Evolutionary conservation across 2,329 filamentous ascomycete species (phyloP), one percentile per base, ranked within the genome.

Genomic region (Fusarium papillatum): DNA sequence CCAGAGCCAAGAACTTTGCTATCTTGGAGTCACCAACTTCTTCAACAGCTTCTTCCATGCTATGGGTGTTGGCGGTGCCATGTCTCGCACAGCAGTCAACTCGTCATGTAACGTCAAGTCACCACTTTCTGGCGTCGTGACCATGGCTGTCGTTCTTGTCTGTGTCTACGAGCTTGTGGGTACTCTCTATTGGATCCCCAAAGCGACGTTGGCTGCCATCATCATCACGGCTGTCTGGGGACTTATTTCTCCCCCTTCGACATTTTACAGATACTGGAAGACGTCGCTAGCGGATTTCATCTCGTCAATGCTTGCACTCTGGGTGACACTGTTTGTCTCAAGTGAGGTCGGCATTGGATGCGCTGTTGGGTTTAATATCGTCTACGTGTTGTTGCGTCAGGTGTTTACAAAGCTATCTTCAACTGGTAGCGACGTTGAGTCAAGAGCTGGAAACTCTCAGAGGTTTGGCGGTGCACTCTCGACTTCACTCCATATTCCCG

Each of bases 61-160:
- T 13, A 92, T 93, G 90, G 87, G 90, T 1, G 87, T 92, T 16
- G 90, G 91, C 16, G 92, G 91, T 29, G 91, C 91, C 73, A 93
- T 94, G 89, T 93, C 91, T 0, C 86, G 92, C 13, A 93, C 92
- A 1, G 91, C 92, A 11, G 91, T 94, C 78, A 93, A 93, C 84
- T 92, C 90, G 0, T 87, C 90, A 36, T 92, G 90, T 62, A 88
- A 89, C 39, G 92, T 93, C 77, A 89, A 88, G 72, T 91, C 90
- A 8, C 92, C 92, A 0, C 83, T 92, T 0, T 91, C 89, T 50
- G 91, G 91, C 7, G 75, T 91, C 26, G 85, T 93, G 66, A 92
- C 92, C 0, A 88, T 90, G 4, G 90, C 87, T 7, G 90, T 92
- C 60, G 90, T 93, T 22, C 83, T 93, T 10, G 81, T 93, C 2